Percentiles rank a stretch among this genome's conserved stretches.
Evolutionary conservation across 2,329 filamentous ascomycete species (phyloP).

Genomic region (Aureobasidium namibiae): DNA sequence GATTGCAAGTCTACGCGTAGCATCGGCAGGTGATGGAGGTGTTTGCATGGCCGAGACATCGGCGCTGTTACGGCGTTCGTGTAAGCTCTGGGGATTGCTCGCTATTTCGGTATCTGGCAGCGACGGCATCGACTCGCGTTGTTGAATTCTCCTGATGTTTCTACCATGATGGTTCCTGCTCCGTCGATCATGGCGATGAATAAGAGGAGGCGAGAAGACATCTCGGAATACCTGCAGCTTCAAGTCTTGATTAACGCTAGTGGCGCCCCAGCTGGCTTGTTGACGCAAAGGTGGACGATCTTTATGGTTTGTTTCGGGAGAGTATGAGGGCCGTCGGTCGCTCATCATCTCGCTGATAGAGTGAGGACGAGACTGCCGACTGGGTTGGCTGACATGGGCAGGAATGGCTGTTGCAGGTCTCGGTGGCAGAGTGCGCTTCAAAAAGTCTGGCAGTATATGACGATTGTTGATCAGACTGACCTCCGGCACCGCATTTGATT

Average conservation of each 20-base stretch:
- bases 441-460: slow-evolving; percentile 80
- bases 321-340: neutral
- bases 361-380: slow-evolving; percentile 10
- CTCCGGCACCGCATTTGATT: slow-evolving; percentile 66
- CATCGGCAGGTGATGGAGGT: slow-evolving; percentile 24
- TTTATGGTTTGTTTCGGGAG: slow-evolving; percentile 18
- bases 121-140: slow-evolving; percentile 10
- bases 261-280: slow-evolving; percentile 70
- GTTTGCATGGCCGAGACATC: slow-evolving; percentile 26
- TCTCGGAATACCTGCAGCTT: slow-evolving; percentile 89
- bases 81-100: slow-evolving; percentile 12
- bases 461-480: slow-evolving; percentile 91
- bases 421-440: slow-evolving; percentile 56
- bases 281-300: slow-evolving; percentile 38
- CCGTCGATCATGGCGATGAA: slow-evolving; percentile 69
- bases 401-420: slow-evolving; percentile 22
- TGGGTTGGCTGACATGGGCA: neutral
- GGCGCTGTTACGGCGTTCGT: slow-evolving; percentile 31
- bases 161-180: slow-evolving; percentile 60
- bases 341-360: slow-evolving; percentile 14
- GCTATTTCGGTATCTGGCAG: neutral
- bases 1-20: slow-evolving; percentile 34
- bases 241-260: slow-evolving; percentile 78
- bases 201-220: slow-evolving; percentile 76
- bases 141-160: slow-evolving; percentile 32